These are phyloP conservation scores for Bisporella sp. DNA, from an alignment of 2,329 filamentous ascomycete species.

Conservation along the genomic window DNA sequence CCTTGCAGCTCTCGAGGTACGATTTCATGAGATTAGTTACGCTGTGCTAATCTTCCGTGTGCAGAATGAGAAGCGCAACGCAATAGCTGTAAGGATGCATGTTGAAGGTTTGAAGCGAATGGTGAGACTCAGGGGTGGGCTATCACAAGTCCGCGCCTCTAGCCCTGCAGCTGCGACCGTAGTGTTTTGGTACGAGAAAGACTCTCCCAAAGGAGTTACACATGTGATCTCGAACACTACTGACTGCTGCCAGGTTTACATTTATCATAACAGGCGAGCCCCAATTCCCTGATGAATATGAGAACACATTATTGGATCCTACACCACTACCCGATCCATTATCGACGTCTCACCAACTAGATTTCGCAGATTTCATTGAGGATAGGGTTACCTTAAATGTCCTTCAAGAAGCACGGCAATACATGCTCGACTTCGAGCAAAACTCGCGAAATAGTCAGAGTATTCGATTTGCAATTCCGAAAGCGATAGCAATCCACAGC, in stretches of 20 bases:
- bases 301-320: too few species aligned
- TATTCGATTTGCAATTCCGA: neutral
- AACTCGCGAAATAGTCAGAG: neutral
- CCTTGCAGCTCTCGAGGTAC: conserved; percentile 3
- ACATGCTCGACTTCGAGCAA: neutral
- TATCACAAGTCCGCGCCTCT: conserved; percentile 1
- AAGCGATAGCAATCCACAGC: neutral
- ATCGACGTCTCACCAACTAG: too few species aligned
- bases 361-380: too few species aligned
- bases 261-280: neutral
- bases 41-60: neutral
- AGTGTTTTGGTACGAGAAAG: neutral
- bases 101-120: conserved; percentile 4
- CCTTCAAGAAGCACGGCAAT: neutral
- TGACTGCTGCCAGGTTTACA: neutral
- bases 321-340: too few species aligned
- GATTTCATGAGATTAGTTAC: neutral
- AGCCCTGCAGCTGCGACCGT: neutral
- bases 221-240: neutral
- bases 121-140: neutral
- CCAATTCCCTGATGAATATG: neutral
- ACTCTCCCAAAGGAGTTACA: neutral
- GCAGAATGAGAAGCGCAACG: conserved; percentile 1
- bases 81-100: conserved; percentile 2
- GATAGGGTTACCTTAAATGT: too few species aligned